These are phyloP conservation scores for Cladosporium sp. DNA, from an alignment of 2,329 filamentous ascomycete species.

Conservation along the genomic window DNA sequence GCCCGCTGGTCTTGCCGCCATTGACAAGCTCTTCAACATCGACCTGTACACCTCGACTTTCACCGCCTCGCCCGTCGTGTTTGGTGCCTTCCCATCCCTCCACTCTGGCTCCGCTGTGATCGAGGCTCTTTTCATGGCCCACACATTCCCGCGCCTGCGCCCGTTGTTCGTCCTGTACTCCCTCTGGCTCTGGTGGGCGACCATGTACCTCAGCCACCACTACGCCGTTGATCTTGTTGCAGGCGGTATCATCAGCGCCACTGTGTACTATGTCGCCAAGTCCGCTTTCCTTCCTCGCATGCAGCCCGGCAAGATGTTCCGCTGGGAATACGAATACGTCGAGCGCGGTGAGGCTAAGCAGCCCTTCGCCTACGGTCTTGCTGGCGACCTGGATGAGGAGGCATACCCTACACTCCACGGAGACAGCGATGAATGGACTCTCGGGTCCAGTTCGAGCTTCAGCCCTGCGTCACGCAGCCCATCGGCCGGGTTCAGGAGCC, in stretches of 20 bases:
- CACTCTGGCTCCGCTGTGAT: conserved; percentile 88
- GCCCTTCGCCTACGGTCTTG: conserved; percentile 55
- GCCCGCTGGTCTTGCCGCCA: conserved; percentile 82
- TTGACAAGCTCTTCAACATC: conserved; percentile 86
- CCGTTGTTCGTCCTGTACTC: conserved; percentile 80
- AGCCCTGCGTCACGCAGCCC: conserved; percentile 65
- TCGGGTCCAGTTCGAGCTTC: conserved; percentile 77
- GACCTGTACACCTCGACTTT: conserved; percentile 94
- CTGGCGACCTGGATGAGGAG: conserved; percentile 54
- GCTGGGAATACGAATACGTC: conserved; percentile 95
- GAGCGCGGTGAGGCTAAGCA: conserved; percentile 69
- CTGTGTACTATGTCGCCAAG: conserved; percentile 80
- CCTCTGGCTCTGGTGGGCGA: conserved; percentile 96
- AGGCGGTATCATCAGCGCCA: conserved; percentile 63
- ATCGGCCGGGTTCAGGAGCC: conserved; percentile 47
- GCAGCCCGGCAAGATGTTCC: conserved; percentile 79
- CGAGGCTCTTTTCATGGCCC: conserved; percentile 88
- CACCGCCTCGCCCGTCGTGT: conserved; percentile 84
- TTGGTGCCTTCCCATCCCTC: conserved; percentile 91
- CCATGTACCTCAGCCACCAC: conserved; percentile 97
- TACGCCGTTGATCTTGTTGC: conserved; percentile 92
- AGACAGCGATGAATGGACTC: conserved; percentile 86
- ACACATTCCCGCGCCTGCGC: conserved; percentile 82
- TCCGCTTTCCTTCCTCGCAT: conserved; percentile 77
- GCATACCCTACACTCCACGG: conserved; percentile 45